These are phyloP conservation scores for Nicotiana tomentosiformis DNA, from an alignment of 257 asterid species.

Conservation along the genomic window DNA sequence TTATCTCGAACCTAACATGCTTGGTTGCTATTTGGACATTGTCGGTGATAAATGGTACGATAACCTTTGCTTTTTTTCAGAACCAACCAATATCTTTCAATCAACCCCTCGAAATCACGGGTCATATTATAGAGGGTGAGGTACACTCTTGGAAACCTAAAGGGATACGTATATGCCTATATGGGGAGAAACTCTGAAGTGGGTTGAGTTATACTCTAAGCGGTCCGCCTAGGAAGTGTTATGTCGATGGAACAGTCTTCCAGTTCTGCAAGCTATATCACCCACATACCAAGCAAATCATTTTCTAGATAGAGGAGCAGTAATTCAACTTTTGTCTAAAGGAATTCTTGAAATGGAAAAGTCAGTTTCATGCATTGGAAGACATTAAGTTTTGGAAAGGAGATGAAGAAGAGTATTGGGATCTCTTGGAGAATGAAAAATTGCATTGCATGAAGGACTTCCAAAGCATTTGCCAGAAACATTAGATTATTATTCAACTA, in stretches of 20 bases:
- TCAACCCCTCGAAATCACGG: not conserved
- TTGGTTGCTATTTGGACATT: not conserved
- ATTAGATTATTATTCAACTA: not conserved
- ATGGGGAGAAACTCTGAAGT: not conserved
- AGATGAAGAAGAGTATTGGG: not conserved
- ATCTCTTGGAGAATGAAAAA: not conserved
- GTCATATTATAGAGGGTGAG: not conserved
- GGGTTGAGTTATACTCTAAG: not conserved
- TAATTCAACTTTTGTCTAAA: not conserved
- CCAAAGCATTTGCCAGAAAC: not conserved
- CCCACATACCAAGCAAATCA: not conserved
- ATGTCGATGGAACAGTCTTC: not conserved
- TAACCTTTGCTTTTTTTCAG: not conserved
- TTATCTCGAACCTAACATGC: not conserved
- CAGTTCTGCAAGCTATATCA: not conserved
- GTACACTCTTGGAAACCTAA: not conserved
- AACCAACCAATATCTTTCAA: not conserved
- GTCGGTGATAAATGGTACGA: not conserved
- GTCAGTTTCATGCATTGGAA: not conserved
- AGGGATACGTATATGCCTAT: not conserved
- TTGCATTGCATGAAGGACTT: not conserved
- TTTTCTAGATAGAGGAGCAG: not conserved
- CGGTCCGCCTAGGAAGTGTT: not conserved
- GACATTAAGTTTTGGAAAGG: not conserved
- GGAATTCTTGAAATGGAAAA: not conserved